phyloP scores from a whole-genome alignment of 495 filamentous ascomycete species.

The Talaromyces thailandensis region DNA sequence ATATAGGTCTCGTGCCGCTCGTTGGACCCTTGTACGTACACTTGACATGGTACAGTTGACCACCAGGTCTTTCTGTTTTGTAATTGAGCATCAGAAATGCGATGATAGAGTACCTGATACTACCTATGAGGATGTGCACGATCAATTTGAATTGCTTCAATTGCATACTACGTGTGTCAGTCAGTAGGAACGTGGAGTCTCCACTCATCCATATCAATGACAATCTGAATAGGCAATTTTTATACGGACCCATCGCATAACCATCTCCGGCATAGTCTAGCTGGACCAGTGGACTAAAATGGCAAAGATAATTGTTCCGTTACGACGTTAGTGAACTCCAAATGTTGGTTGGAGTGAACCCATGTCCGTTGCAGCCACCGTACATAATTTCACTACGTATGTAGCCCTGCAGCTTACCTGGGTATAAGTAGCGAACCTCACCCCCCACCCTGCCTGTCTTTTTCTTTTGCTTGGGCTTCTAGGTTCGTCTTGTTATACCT shows the following conservation, averaged over 20 bases:
- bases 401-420: constrained; percentile 1
- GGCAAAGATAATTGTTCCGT: not conserved
- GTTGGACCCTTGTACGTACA: not conserved
- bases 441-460: not conserved
- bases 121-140: too few relatives aligned
- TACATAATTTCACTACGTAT: not conserved
- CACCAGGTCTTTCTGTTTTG: not conserved
- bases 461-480: not conserved
- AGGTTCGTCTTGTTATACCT: not conserved
- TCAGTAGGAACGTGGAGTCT: not conserved
- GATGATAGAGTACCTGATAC: not conserved
- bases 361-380: too few relatives aligned
- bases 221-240: not conserved
- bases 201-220: not conserved
- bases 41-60: not conserved
- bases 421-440: not conserved
- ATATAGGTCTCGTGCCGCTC: not conserved
- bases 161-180: too few relatives aligned
- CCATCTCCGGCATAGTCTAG: not conserved
- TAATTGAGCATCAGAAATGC: too few relatives aligned
- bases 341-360: too few relatives aligned
- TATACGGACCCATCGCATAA: not conserved
- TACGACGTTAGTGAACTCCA: not conserved
- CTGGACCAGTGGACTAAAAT: not conserved
- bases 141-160: too few relatives aligned